phyloP scores from a whole-genome alignment of 495 filamentous ascomycete genomes.

The Penicillium taxi region DNA sequence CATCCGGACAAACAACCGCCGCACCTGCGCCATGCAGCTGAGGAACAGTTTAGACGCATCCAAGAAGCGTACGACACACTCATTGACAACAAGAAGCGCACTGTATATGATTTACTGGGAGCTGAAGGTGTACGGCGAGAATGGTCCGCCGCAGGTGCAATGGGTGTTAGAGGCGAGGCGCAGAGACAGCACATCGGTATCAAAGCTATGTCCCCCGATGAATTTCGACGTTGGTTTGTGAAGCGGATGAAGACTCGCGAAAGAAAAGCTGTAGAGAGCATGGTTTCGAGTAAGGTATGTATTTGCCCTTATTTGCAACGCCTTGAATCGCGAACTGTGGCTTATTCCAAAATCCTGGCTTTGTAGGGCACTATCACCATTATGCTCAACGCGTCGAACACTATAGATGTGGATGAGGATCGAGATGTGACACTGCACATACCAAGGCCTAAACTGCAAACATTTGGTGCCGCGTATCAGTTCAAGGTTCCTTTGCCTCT shows the following conservation, averaged over 20 bases:
- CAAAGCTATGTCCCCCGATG: slow-evolving; percentile 34
- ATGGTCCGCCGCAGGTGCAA: slow-evolving; percentile 29
- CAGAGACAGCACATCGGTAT: slow-evolving; percentile 32
- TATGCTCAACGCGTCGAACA: slow-evolving; percentile 35
- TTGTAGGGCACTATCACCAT: slow-evolving; percentile 29
- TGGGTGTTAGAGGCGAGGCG: slow-evolving; percentile 28
- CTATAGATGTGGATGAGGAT: slow-evolving; percentile 26
- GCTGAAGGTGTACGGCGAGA: slow-evolving; percentile 38
- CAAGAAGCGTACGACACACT: slow-evolving; percentile 49
- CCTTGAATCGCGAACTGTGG: not conserved
- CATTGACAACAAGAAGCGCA: slow-evolving; percentile 45
- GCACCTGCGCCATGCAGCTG: slow-evolving; percentile 38
- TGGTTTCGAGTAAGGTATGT: slow-evolving; percentile 40
- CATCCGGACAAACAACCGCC: slow-evolving; percentile 52
- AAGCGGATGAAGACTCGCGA: slow-evolving; percentile 39
- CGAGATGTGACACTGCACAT: slow-evolving; percentile 25
- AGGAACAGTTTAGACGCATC: slow-evolving; percentile 41
- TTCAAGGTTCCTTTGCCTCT: slow-evolving; percentile 31
- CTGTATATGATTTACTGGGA: slow-evolving; percentile 48
- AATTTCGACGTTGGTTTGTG: slow-evolving; percentile 46
- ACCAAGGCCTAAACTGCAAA: slow-evolving; percentile 16
- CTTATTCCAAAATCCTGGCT: slow-evolving; percentile 6
- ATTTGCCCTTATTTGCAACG: slow-evolving; percentile 1
- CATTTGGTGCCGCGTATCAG: slow-evolving; percentile 25
- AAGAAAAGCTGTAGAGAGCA: slow-evolving; percentile 30